Conservation (phyloP, 2,329 filamentous ascomycete genomes). For the Metarhizium guizhouense region DNA sequence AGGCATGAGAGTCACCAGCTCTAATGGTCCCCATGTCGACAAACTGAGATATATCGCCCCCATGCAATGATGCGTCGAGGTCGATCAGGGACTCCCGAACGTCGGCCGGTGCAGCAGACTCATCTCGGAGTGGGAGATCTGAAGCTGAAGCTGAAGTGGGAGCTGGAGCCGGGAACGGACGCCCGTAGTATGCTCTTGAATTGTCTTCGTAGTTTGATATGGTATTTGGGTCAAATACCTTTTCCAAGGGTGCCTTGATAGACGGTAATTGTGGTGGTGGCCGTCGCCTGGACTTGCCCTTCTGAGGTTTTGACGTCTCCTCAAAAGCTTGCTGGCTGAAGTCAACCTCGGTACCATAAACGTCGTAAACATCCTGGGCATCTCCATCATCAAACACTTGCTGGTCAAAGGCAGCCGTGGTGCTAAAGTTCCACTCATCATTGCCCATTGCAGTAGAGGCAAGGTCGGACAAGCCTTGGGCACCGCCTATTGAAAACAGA, state of each 20-base stretch:
- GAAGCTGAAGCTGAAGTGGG: constrained; percentile 24
- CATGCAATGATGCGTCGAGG: constrained; percentile 50
- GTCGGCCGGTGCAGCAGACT: constrained; percentile 37
- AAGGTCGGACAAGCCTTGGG: constrained; percentile 40
- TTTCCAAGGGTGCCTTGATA: constrained; percentile 51
- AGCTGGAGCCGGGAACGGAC: constrained; percentile 28
- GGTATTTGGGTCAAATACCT: constrained; percentile 58
- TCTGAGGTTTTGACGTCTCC: constrained; percentile 43
- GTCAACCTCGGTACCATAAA: constrained; percentile 50
- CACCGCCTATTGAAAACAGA: constrained; percentile 51
- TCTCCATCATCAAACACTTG: constrained; percentile 44
- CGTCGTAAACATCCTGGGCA: constrained; percentile 50
- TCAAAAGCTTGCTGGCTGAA: constrained; percentile 36
- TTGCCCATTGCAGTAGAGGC: constrained; percentile 36
- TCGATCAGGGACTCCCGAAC: constrained; percentile 58
- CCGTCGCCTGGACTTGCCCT: constrained; percentile 43
- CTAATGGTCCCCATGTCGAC: constrained; percentile 53
- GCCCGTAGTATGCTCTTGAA: constrained; percentile 50
- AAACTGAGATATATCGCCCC: constrained; percentile 47
- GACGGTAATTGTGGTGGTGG: constrained; percentile 50
- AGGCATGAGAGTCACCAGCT: constrained; percentile 35
- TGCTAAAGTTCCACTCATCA: constrained; percentile 62
- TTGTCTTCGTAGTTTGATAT: constrained; percentile 57
- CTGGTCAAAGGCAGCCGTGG: constrained; percentile 55
- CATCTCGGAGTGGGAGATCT: constrained; percentile 51